These are phyloP conservation scores for Chenopodium formosanum DNA, from an alignment of 148 eudicot genomes.

Conservation along the genomic window DNA sequence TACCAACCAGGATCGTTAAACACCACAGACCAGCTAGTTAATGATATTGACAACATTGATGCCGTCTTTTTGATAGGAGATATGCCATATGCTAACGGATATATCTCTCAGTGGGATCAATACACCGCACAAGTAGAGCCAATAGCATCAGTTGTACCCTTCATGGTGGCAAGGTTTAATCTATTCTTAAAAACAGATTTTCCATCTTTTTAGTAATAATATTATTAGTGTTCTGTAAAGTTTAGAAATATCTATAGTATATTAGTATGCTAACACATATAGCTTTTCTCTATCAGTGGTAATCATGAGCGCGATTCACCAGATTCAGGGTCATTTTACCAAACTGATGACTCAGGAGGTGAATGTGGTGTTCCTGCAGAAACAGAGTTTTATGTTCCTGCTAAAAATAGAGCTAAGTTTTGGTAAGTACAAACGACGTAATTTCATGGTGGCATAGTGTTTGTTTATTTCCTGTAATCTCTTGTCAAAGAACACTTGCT, in stretches of 20 bases:
- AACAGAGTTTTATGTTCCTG: constrained; percentile 66
- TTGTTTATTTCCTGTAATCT: no score
- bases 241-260: neutral
- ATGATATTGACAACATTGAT: constrained; percentile 62
- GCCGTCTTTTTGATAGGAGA: constrained; percentile 83
- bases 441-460: neutral
- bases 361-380: constrained; percentile 80
- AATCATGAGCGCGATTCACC: constrained; percentile 73
- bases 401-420: constrained; percentile 70
- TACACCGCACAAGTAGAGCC: constrained; percentile 78
- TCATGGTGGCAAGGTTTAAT: constrained; percentile 71
- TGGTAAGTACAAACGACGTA: constrained; percentile 33
- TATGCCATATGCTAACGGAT: constrained; percentile 67
- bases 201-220: no score
- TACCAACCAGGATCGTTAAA: constrained; percentile 81
- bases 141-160: constrained; percentile 65
- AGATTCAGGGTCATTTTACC: constrained; percentile 53
- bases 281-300: constrained; percentile 36
- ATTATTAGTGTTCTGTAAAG: no score
- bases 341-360: constrained; percentile 53
- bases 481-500: neutral
- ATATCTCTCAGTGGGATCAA: constrained; percentile 88
- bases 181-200: neutral
- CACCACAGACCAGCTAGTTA: constrained; percentile 64
- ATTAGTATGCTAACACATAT: neutral